Percentiles rank a stretch among this genome's conserved stretches.
Conservation (phyloP, 202 grass and related monocot species). For the Saccharum hybrid region DNA sequence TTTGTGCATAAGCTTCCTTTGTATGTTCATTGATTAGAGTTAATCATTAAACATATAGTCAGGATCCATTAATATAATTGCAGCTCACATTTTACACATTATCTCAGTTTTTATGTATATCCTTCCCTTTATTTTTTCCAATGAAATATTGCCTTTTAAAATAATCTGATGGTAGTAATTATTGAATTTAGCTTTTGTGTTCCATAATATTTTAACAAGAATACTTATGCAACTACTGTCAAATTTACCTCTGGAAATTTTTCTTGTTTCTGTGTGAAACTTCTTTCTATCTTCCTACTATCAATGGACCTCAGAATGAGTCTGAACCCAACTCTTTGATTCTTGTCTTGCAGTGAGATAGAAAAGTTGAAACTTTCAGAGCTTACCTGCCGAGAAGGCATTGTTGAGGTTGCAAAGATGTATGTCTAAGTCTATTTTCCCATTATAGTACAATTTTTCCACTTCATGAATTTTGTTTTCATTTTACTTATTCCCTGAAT, state of each 20-base stretch:
- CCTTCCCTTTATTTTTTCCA: not conserved
- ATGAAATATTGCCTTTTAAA: not conserved
- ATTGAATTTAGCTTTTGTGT: not conserved
- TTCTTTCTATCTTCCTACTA: slow-evolving; percentile 1
- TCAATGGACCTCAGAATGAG: not conserved
- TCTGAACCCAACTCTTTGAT: slow-evolving; percentile 1
- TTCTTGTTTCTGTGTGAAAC: not conserved
- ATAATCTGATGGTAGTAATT: not conserved
- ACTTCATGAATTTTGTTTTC: not conserved
- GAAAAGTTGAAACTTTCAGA: slow-evolving; percentile 99
- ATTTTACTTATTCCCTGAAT: not conserved
- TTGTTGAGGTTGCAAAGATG: slow-evolving; percentile 98
- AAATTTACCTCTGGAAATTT: not conserved
- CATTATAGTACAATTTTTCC: not conserved
- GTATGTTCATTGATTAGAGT: not conserved
- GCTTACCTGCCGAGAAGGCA: slow-evolving; percentile 90
- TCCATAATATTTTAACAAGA: not conserved
- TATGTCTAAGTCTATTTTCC: slow-evolving; percentile 46
- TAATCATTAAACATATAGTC: not conserved
- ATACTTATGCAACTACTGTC: not conserved
- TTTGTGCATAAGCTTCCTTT: not conserved
- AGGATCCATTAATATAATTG: not conserved
- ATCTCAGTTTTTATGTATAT: not conserved
- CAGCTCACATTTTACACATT: not conserved
- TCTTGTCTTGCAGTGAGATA: slow-evolving; percentile 79